Conservation (phyloP, 1,284 basidiomycete species). For the Cutaneotrichosporon daszewskae region DNA sequence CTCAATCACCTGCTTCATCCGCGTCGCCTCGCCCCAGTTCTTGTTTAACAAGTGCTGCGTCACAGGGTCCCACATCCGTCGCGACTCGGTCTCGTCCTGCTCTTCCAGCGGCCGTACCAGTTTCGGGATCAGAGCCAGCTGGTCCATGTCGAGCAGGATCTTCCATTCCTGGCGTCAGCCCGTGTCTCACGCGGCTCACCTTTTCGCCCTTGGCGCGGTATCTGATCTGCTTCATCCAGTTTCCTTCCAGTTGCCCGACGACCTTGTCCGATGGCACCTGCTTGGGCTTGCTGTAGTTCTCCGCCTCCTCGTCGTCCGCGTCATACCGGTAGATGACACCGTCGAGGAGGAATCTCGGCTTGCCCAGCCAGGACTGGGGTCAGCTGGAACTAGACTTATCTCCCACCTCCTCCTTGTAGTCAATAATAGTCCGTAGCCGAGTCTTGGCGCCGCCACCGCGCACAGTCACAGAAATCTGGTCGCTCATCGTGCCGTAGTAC, state of each 20-base stretch:
- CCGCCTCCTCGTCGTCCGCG: conserved; percentile 51
- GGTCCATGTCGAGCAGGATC: conserved; percentile 70
- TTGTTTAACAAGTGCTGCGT: conserved; percentile 70
- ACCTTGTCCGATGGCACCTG: conserved; percentile 76
- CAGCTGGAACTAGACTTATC: not conserved
- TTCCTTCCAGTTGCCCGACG: conserved; percentile 78
- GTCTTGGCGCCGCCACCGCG: conserved; percentile 58
- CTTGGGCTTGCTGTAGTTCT: conserved; percentile 74
- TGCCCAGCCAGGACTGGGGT: conserved; percentile 79
- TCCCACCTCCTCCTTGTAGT: conserved; percentile 91
- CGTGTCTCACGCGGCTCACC: conserved; percentile 33
- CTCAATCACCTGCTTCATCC: conserved; percentile 79
- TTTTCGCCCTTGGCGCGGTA: conserved; percentile 67
- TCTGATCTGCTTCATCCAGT: conserved; percentile 75
- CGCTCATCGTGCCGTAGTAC: conserved; percentile 68
- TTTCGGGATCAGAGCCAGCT: conserved; percentile 74
- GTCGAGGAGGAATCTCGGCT: conserved; percentile 78
- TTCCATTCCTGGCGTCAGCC: conserved; percentile 54
- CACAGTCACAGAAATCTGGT: conserved; percentile 73
- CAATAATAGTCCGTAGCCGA: conserved; percentile 72
- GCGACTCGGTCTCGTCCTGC: conserved; percentile 76
- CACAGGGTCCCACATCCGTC: conserved; percentile 82
- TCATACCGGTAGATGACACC: conserved; percentile 79
- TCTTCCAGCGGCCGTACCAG: conserved; percentile 70
- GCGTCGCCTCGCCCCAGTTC: conserved; percentile 83